Evolutionary conservation across 441 rosid genomes (phyloP).

Genomic region (Mallotus repandus): DNA sequence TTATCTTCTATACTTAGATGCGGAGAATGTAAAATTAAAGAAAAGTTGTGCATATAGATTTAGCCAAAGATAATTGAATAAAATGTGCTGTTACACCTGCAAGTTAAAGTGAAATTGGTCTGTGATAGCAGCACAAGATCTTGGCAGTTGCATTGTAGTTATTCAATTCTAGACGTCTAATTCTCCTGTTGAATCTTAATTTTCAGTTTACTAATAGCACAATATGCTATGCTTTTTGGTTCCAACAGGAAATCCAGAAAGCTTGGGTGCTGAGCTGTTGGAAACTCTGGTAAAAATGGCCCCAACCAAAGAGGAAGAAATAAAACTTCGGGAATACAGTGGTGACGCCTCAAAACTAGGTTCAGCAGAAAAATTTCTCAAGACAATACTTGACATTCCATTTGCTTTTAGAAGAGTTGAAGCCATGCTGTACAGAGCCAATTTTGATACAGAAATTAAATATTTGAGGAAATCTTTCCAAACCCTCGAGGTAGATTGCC

Average conservation of each 20-base stretch:
- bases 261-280: slow-evolving; percentile 86
- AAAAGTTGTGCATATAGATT: background rate
- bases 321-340: slow-evolving; percentile 73
- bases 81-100: background rate
- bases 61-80: background rate
- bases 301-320: slow-evolving; percentile 97
- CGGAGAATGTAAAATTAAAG: background rate
- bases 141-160: background rate
- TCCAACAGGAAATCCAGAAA: slow-evolving; percentile 78
- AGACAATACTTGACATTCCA: slow-evolving; percentile 84
- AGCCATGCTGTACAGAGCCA: slow-evolving; percentile 94
- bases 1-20: background rate
- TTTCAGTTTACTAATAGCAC: slow-evolving; percentile 20
- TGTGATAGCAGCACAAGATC: background rate
- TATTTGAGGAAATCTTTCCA: slow-evolving; percentile 84
- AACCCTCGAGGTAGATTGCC: slow-evolving; percentile 72
- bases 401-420: slow-evolving; percentile 94
- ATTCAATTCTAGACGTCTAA: background rate
- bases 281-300: slow-evolving; percentile 98
- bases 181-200: slow-evolving; percentile 1
- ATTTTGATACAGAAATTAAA: slow-evolving; percentile 84
- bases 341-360: slow-evolving; percentile 81
- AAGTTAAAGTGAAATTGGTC: background rate
- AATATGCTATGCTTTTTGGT: slow-evolving; percentile 13
- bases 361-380: slow-evolving; percentile 89